These are phyloP conservation scores for Jamesozyma hellenica DNA, from an alignment of 805 yeast species.

Conservation along the genomic window DNA sequence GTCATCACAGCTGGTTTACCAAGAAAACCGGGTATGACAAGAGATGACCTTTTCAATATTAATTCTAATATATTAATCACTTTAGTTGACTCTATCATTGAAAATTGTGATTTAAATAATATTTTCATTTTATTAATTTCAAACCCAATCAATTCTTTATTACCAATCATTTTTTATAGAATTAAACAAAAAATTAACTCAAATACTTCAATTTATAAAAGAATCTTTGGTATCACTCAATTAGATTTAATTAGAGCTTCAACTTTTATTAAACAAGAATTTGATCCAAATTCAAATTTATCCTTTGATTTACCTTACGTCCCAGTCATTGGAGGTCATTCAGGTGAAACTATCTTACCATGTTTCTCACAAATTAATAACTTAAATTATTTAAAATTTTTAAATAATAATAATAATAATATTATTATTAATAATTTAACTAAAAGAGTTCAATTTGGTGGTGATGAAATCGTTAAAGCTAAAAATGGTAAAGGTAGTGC, in stretches of 20 bases:
- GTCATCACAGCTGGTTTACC: constrained; percentile 79
- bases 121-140: constrained; percentile 78
- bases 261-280: constrained; percentile 57
- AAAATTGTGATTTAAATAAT: constrained; percentile 44
- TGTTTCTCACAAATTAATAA: constrained; percentile 40
- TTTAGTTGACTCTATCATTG: constrained; percentile 67
- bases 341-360: constrained; percentile 91
- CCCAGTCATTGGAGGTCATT: constrained; percentile 88
- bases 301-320: constrained; percentile 35
- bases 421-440: too few relatives aligned
- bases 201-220: constrained; percentile 53
- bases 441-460: constrained; percentile 89
- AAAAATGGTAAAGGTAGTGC: constrained; percentile 94
- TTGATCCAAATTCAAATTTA: constrained; percentile 33
- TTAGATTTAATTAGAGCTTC: constrained; percentile 76
- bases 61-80: constrained; percentile 72
- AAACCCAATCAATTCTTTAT: constrained; percentile 90
- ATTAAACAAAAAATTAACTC: constrained; percentile 40
- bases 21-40: constrained; percentile 90
- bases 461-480: constrained; percentile 94
- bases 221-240: constrained; percentile 81
- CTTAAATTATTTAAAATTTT: too few relatives aligned
- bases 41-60: constrained; percentile 79
- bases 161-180: constrained; percentile 78
- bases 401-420: too few relatives aligned